Conservation (phyloP, 768 basidiomycete species). For the Paxillus ammoniavirescens region DNA sequence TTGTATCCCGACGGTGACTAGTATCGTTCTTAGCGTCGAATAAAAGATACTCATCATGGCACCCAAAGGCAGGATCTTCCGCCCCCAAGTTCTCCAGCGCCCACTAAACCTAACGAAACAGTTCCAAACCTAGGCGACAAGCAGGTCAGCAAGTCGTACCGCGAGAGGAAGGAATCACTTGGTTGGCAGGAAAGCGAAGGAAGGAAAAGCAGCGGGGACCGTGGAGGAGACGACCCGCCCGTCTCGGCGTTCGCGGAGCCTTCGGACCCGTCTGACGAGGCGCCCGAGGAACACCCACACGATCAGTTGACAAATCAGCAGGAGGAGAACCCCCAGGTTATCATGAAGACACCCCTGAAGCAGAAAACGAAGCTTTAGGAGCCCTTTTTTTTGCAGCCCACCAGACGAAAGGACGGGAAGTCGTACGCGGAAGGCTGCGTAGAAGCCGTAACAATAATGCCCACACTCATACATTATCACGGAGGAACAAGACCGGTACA, state of each 20-base stretch:
- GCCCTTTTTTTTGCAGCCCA: not conserved
- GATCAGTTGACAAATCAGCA: slow-evolving; percentile 23
- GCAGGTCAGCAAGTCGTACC: not conserved
- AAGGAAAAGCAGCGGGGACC: not conserved
- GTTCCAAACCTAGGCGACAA: not conserved
- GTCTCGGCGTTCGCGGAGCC: slow-evolving; percentile 12
- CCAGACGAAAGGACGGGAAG: not conserved
- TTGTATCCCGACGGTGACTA: too few species aligned
- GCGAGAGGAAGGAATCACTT: not conserved
- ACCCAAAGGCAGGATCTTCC: slow-evolving; percentile 1
- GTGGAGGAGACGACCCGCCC: not conserved
- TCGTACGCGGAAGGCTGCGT: not conserved
- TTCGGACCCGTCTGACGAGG: slow-evolving; percentile 30
- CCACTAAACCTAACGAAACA: not conserved
- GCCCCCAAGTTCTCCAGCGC: not conserved
- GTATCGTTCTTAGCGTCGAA: too few species aligned
- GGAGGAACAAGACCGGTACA: not conserved
- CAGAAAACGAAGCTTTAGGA: slow-evolving; percentile 1
- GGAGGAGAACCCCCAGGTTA: slow-evolving; percentile 33
- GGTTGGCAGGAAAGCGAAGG: not conserved
- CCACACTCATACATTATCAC: not conserved
- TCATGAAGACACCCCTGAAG: not conserved
- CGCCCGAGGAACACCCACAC: slow-evolving; percentile 27
- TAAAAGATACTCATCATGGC: not conserved
- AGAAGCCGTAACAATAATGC: not conserved